These are phyloP conservation scores for Penicillium corylophilum DNA, from an alignment of 2,329 filamentous ascomycete species.

Conservation along the genomic window DNA sequence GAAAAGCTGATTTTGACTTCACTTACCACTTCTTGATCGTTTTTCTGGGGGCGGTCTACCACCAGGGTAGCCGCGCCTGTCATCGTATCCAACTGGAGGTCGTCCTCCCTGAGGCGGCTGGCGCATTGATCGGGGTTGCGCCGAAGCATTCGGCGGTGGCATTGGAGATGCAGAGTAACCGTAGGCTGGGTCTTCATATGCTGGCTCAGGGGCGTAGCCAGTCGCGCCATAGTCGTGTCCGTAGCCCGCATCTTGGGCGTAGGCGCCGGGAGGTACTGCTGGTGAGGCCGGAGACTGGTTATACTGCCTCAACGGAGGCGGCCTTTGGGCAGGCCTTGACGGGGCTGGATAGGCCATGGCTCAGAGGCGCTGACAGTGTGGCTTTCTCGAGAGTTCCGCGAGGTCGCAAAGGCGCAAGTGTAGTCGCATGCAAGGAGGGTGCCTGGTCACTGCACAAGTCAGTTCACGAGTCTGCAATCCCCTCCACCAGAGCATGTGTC, in stretches of 20 bases:
- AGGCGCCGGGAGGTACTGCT: conserved; percentile 23
- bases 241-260: conserved; percentile 29
- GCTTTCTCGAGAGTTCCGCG: neutral
- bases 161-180: conserved; percentile 28
- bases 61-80: conserved; percentile 27
- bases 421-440: conserved; percentile 18
- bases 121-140: conserved; percentile 34
- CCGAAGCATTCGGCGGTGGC: conserved; percentile 26
- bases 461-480: conserved; percentile 2
- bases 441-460: conserved; percentile 1
- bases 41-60: conserved; percentile 33
- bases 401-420: conserved; percentile 3
- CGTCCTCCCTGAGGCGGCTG: conserved; percentile 29
- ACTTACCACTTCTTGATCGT: conserved; percentile 36
- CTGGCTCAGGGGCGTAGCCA: conserved; percentile 19
- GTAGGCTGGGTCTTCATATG: conserved; percentile 29
- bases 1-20: neutral
- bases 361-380: neutral
- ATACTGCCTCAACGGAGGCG: conserved; percentile 36
- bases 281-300: conserved; percentile 17
- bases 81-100: conserved; percentile 26
- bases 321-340: conserved; percentile 31
- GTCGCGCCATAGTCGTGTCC: conserved; percentile 29
- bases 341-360: conserved; percentile 39
- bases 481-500: conserved; percentile 4